Evolutionary conservation across 768 basidiomycete species (phyloP).

Genomic region (Suillus placidus): DNA sequence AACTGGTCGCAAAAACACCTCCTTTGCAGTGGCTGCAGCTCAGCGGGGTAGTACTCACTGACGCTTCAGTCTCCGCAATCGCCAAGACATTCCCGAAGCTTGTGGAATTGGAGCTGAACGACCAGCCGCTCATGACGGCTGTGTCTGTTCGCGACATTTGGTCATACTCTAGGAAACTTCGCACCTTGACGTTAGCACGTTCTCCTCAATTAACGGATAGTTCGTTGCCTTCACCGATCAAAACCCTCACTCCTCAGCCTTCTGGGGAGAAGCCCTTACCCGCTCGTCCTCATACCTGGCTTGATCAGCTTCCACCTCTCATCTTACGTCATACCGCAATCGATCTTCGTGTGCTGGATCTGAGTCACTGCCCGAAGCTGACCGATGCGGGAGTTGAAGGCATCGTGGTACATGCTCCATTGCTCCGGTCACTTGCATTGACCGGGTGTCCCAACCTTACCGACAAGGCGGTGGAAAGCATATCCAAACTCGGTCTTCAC

Average conservation of each 20-base stretch:
- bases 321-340: constrained; percentile 67
- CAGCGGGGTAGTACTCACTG: constrained; percentile 66
- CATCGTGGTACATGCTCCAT: constrained; percentile 73
- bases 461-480: constrained; percentile 65
- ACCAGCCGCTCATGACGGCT: constrained; percentile 68
- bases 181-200: constrained; percentile 75
- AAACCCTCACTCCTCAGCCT: constrained; percentile 31
- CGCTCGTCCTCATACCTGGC: constrained; percentile 58
- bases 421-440: constrained; percentile 73
- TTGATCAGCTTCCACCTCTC: constrained; percentile 64
- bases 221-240: constrained; percentile 63
- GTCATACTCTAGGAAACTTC: constrained; percentile 75
- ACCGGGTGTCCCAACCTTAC: constrained; percentile 80
- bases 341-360: constrained; percentile 76
- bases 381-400: constrained; percentile 80
- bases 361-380: constrained; percentile 68
- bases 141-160: constrained; percentile 80
- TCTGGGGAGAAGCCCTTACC: constrained; percentile 50
- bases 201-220: constrained; percentile 79
- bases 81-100: constrained; percentile 76
- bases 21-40: constrained; percentile 76
- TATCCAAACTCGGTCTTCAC: constrained; percentile 72
- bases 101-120: constrained; percentile 78
- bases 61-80: constrained; percentile 64
- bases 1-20: constrained; percentile 67